Conservation (phyloP, 2,329 filamentous ascomycete species). For the Byssochlamys sp. region DNA sequence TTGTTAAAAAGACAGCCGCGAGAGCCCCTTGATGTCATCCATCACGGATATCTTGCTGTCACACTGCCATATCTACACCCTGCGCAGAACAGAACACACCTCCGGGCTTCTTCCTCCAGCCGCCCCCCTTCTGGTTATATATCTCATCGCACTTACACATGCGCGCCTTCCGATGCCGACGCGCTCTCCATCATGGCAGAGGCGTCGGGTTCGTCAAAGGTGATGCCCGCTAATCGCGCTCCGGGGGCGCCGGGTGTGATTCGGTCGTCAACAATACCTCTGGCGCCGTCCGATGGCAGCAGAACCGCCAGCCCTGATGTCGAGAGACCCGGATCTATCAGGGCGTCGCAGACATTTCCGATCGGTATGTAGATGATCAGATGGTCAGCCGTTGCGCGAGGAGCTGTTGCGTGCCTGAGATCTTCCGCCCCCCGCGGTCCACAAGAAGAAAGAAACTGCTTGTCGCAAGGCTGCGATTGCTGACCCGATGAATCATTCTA, state of each 20-base stretch:
- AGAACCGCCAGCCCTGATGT: slow-evolving; percentile 2
- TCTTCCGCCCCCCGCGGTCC: slow-evolving; percentile 1
- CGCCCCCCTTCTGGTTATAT: not conserved
- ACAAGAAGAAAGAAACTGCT: not conserved
- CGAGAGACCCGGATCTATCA: slow-evolving; percentile 13
- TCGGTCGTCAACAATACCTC: slow-evolving; percentile 17
- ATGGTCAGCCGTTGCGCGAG: not conserved
- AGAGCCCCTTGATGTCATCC: slow-evolving; percentile 20
- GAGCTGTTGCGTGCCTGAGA: not conserved
- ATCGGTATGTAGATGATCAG: slow-evolving; percentile 16
- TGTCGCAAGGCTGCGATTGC: not conserved
- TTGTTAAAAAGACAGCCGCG: not conserved
- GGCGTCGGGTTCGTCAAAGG: slow-evolving; percentile 18
- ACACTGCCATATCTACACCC: slow-evolving; percentile 8
- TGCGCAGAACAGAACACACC: slow-evolving; percentile 1
- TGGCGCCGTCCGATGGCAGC: slow-evolving; percentile 6
- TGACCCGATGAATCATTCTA: not conserved
- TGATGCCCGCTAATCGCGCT: slow-evolving; percentile 10
- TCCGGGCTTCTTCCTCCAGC: slow-evolving; percentile 1
- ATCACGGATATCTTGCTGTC: slow-evolving; percentile 1
- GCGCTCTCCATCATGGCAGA: slow-evolving; percentile 20
- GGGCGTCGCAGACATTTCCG: slow-evolving; percentile 14
- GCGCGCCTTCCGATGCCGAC: slow-evolving; percentile 11
- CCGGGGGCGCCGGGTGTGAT: slow-evolving; percentile 9
- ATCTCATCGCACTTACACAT: slow-evolving; percentile 10